Percentiles rank a stretch among this genome's conserved stretches.
Evolutionary conservation across 768 basidiomycete genomes (phyloP).

Genomic region (Coprinopsis sp.): DNA sequence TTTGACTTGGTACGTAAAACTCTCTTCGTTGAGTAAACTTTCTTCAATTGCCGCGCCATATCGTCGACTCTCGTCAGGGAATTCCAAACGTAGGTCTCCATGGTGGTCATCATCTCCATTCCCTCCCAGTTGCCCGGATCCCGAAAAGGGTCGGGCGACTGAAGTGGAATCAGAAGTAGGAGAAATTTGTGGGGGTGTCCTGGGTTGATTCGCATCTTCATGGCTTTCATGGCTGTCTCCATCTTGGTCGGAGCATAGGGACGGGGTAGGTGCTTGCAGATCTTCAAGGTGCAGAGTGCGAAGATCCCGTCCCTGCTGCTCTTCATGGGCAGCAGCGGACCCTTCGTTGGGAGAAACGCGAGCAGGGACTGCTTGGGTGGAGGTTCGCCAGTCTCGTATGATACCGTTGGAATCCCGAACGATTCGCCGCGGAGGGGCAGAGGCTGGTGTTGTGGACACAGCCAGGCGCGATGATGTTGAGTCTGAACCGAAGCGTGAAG

Average conservation of each 20-base stretch:
- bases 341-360: not conserved
- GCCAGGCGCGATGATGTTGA: not conserved
- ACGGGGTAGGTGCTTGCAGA: constrained; percentile 56
- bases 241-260: constrained; percentile 70
- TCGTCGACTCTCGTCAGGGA: not conserved
- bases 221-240: constrained; percentile 45
- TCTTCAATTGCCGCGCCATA: not conserved
- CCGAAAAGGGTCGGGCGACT: too few relatives aligned
- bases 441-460: not conserved
- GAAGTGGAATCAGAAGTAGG: not conserved
- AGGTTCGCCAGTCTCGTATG: constrained; percentile 9
- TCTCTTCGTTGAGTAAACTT: not conserved
- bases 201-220: too few relatives aligned
- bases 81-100: not conserved
- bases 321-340: not conserved
- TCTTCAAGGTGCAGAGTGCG: constrained; percentile 21
- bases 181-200: constrained; percentile 33
- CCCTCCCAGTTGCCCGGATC: not conserved
- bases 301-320: constrained; percentile 12
- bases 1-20: not conserved
- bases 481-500: too few relatives aligned
- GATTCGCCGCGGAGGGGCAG: constrained; percentile 1
- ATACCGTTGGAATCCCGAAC: constrained; percentile 6
- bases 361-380: constrained; percentile 5
- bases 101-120: not conserved